Percentiles rank a stretch among this genome's conserved stretches.
Evolutionary conservation across 345 rosid species (phyloP).

Genomic region (Cardamine occulta): DNA sequence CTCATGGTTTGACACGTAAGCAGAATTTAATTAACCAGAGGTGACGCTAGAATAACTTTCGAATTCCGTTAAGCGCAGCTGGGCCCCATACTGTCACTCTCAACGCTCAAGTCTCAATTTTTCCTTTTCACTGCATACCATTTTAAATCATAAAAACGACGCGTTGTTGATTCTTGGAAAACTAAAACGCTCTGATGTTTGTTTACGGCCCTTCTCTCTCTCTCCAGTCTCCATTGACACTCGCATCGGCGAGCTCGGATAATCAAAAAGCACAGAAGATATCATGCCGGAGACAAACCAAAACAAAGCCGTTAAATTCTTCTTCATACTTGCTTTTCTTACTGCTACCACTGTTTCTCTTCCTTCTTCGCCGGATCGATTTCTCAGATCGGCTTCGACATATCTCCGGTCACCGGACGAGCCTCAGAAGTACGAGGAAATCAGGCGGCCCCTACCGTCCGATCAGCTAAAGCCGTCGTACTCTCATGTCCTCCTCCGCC

Average conservation of each 20-base stretch:
- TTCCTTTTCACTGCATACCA: slow-evolving; percentile 24
- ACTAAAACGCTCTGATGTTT: slow-evolving; percentile 21
- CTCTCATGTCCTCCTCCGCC: slow-evolving; percentile 58
- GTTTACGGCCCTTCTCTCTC: slow-evolving; percentile 13
- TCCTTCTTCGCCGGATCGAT: slow-evolving; percentile 47
- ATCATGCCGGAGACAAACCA: slow-evolving; percentile 17
- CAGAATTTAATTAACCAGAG: not conserved
- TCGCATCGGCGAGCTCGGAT: slow-evolving; percentile 19
- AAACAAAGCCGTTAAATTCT: slow-evolving; percentile 27
- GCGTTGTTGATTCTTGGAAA: not conserved
- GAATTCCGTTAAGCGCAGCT: slow-evolving; percentile 31
- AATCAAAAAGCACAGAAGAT: not conserved
- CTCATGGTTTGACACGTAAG: slow-evolving; percentile 4
- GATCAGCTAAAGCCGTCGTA: slow-evolving; percentile 64
- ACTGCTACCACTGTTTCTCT: slow-evolving; percentile 31
- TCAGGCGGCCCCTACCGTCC: slow-evolving; percentile 57
- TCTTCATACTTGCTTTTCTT: slow-evolving; percentile 29
- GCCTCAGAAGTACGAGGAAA: slow-evolving; percentile 60
- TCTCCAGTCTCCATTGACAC: slow-evolving; percentile 28
- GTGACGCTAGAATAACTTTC: slow-evolving; percentile 22
- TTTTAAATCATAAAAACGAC: not conserved
- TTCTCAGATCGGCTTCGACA: slow-evolving; percentile 36
- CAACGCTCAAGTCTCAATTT: slow-evolving; percentile 22
- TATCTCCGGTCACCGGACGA: slow-evolving; percentile 17
- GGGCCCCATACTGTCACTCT: slow-evolving; percentile 40